phyloP scores from a whole-genome alignment of 495 filamentous ascomycete genomes.

The Lasiosphaeris hirsuta region DNA sequence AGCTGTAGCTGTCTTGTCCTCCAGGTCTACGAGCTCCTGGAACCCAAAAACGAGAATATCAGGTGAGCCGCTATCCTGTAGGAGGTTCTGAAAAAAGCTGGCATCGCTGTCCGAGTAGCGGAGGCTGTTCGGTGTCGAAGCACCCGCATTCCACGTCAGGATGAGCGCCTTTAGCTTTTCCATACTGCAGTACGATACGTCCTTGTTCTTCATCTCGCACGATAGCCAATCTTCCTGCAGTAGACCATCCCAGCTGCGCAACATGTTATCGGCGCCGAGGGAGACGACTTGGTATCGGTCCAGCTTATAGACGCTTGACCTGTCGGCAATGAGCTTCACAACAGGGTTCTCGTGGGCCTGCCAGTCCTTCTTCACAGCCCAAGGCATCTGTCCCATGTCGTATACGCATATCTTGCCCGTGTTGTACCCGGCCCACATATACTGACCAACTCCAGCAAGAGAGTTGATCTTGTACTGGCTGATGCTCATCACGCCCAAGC shows the following conservation, averaged over 20 bases:
- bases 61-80: constrained; percentile 67
- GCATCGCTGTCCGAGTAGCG: constrained; percentile 63
- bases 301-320: constrained; percentile 79
- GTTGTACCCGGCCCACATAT: constrained; percentile 92
- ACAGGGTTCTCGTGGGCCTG: constrained; percentile 82
- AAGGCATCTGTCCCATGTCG: constrained; percentile 75
- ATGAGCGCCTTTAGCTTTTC: constrained; percentile 72
- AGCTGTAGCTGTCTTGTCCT: constrained; percentile 96
- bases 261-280: constrained; percentile 78
- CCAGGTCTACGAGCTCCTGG: constrained; percentile 93
- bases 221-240: constrained; percentile 93
- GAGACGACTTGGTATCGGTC: constrained; percentile 85
- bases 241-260: constrained; percentile 91
- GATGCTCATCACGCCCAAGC: constrained; percentile 72
- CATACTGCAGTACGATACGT: constrained; percentile 79
- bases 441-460: constrained; percentile 73
- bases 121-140: constrained; percentile 78
- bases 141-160: constrained; percentile 96
- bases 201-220: constrained; percentile 75
- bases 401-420: constrained; percentile 96
- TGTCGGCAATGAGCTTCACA: constrained; percentile 70
- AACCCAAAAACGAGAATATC: constrained; percentile 96
- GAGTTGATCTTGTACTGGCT: constrained; percentile 96
- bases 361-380: constrained; percentile 93
- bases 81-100: constrained; percentile 71